These are phyloP conservation scores for Anisodus tanguticus DNA, from an alignment of 257 asterid species.

Conservation along the genomic window DNA sequence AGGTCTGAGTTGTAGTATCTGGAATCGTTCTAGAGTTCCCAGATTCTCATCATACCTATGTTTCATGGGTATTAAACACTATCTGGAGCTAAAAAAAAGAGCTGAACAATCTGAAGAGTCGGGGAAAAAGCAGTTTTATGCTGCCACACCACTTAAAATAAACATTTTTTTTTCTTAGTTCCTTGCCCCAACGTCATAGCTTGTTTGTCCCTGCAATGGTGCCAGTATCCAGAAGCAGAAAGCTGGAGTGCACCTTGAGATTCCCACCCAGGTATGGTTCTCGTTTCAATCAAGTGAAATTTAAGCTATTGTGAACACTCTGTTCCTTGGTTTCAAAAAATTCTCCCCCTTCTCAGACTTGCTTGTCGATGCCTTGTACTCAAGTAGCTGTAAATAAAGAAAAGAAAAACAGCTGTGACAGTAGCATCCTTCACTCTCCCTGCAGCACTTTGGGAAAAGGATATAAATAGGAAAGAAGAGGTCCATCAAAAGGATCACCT, in stretches of 20 bases:
- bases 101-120: constrained; percentile 46
- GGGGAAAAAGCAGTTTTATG: constrained; percentile 41
- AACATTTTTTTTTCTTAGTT: constrained; percentile 58
- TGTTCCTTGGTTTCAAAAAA: not conserved
- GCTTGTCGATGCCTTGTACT: not conserved
- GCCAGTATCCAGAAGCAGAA: not conserved
- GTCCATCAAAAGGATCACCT: not conserved
- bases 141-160: constrained; percentile 48
- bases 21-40: constrained; percentile 50
- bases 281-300: constrained; percentile 46
- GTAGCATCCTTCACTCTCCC: not conserved
- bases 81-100: constrained; percentile 59
- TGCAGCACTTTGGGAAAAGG: not conserved
- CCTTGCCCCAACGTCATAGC: constrained; percentile 56
- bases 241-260: constrained; percentile 44
- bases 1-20: not conserved
- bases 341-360: not conserved
- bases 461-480: not conserved
- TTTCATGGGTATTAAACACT: constrained; percentile 48
- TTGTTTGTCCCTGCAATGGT: constrained; percentile 47
- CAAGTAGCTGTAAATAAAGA: not conserved
- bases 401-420: not conserved
- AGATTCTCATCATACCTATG: constrained; percentile 42
- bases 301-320: constrained; percentile 34
- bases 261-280: constrained; percentile 49